A percentile compares a stretch with the other conserved stretches of the same genome.
These are phyloP conservation scores for Hypoxylon crocopeplum DNA, from an alignment of 495 filamentous ascomycete genomes.

Conservation along the genomic window DNA sequence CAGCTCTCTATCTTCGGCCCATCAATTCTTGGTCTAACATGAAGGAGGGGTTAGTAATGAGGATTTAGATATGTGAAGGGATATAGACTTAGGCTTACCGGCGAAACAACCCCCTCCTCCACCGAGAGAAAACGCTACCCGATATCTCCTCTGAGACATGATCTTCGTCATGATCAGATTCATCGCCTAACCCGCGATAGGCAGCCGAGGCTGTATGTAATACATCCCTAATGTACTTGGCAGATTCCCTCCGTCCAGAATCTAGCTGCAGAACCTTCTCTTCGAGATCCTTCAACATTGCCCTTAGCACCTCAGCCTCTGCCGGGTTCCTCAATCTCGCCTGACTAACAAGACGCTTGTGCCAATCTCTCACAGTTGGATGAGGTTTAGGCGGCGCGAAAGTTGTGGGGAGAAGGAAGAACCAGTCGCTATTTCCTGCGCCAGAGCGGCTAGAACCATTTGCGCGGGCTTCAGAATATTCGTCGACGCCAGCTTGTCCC, in stretches of 20 bases:
- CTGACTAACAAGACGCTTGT: conserved; percentile 33
- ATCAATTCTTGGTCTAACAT: neutral
- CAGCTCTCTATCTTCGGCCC: conserved; percentile 9
- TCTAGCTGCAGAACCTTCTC: conserved; percentile 24
- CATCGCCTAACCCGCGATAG: neutral
- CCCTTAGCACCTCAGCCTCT: conserved; percentile 33
- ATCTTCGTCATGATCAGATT: neutral
- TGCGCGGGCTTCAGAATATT: conserved; percentile 35
- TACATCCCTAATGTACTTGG: conserved; percentile 17
- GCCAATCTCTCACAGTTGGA: conserved; percentile 38
- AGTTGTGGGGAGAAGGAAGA: conserved; percentile 36
- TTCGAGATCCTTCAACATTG: conserved; percentile 32
- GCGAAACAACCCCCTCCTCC: neutral
- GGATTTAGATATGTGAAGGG: neutral
- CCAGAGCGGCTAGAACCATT: conserved; percentile 7
- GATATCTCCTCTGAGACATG: neutral
- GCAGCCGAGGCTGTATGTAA: conserved; percentile 7
- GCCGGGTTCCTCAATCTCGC: conserved; percentile 22
- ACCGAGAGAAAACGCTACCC: neutral
- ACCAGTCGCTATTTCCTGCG: conserved; percentile 39
- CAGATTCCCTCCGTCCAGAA: conserved; percentile 15
- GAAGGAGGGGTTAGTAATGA: neutral
- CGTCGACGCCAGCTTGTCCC: conserved; percentile 37
- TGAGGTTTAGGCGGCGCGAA: conserved; percentile 27
- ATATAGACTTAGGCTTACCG: neutral